Percentiles rank a stretch among this genome's conserved stretches.
Evolutionary conservation across 73 alveolate genomes (phyloP).

Genomic region (Halteria grandinella): DNA sequence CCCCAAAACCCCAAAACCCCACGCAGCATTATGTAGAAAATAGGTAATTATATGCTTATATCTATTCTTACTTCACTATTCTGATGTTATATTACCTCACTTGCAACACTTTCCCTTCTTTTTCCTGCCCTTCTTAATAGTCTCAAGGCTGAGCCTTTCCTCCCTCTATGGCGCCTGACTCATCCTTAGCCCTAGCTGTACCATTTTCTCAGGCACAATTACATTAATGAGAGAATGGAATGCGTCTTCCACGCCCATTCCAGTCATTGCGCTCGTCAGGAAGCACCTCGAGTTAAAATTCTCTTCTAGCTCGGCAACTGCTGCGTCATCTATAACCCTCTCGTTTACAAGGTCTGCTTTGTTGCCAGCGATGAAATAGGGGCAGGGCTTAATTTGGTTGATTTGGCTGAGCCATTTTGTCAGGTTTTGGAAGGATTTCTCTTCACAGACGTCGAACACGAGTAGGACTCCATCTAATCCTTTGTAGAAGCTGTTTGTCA

Average conservation of each 20-base stretch:
- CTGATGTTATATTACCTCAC: background rate
- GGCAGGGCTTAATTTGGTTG: slow-evolving; percentile 42
- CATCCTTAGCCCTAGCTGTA: background rate
- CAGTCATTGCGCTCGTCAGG: slow-evolving; percentile 42
- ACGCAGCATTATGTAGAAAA: background rate
- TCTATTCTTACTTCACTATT: background rate
- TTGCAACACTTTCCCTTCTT: slow-evolving; percentile 7
- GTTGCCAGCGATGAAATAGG: slow-evolving; percentile 31
- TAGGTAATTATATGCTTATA: no score
- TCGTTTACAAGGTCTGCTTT: slow-evolving; percentile 5
- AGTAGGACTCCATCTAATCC: slow-evolving; percentile 50
- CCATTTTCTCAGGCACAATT: background rate
- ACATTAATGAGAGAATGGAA: slow-evolving; percentile 4
- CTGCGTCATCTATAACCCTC: slow-evolving; percentile 5
- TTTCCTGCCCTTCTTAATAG: background rate
- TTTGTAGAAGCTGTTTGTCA: slow-evolving; percentile 40
- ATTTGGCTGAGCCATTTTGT: slow-evolving; percentile 19
- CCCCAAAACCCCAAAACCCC: slow-evolving; percentile 26
- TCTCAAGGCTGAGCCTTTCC: background rate
- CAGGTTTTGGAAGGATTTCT: slow-evolving; percentile 2
- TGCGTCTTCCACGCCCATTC: slow-evolving; percentile 26
- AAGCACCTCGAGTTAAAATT: slow-evolving; percentile 18
- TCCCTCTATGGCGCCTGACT: background rate
- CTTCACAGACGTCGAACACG: slow-evolving; percentile 46
- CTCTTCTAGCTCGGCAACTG: background rate